Percentiles rank a stretch among this genome's conserved stretches.
Evolutionary conservation across 2,329 filamentous ascomycete genomes (phyloP).

Genomic region (Pyrenochaeta sp.): DNA sequence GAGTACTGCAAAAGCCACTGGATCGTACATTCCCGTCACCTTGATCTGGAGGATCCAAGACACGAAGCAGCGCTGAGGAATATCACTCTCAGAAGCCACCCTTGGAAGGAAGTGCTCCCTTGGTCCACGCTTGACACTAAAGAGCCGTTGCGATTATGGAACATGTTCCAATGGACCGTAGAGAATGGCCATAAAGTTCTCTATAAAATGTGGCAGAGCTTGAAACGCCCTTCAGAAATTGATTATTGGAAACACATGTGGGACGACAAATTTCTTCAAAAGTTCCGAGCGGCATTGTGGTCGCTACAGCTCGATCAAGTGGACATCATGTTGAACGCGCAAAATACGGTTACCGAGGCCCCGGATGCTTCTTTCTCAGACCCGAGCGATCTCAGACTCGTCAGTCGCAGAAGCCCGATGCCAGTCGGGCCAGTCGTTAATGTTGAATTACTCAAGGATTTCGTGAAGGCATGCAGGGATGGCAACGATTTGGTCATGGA

Average conservation of each 20-base stretch:
- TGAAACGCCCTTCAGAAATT: conserved; percentile 12
- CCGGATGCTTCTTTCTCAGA: no score
- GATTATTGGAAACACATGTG: conserved; percentile 23
- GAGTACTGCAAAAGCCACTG: conserved; percentile 25
- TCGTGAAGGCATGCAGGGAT: conserved; percentile 6
- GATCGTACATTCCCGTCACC: conserved; percentile 19
- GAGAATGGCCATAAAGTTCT: conserved; percentile 18
- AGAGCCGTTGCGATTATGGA: conserved; percentile 19
- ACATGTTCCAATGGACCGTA: conserved; percentile 26
- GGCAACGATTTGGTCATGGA: not conserved
- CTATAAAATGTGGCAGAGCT: conserved; percentile 17
- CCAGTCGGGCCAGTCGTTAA: no score
- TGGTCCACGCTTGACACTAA: conserved; percentile 17
- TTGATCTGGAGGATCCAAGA: conserved; percentile 13
- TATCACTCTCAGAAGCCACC: conserved; percentile 15
- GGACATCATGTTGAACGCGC: no score
- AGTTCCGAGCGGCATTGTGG: no score
- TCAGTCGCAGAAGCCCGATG: no score
- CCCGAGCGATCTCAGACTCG: no score
- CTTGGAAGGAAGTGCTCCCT: conserved; percentile 22
- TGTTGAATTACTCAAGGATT: conserved; percentile 21
- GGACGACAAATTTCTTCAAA: no score
- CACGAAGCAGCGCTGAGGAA: conserved; percentile 11
- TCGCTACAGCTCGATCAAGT: no score
- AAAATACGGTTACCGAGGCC: no score